These are phyloP conservation scores for Leccinellum rugosiceps DNA, from an alignment of 768 basidiomycete species.

Conservation along the genomic window DNA sequence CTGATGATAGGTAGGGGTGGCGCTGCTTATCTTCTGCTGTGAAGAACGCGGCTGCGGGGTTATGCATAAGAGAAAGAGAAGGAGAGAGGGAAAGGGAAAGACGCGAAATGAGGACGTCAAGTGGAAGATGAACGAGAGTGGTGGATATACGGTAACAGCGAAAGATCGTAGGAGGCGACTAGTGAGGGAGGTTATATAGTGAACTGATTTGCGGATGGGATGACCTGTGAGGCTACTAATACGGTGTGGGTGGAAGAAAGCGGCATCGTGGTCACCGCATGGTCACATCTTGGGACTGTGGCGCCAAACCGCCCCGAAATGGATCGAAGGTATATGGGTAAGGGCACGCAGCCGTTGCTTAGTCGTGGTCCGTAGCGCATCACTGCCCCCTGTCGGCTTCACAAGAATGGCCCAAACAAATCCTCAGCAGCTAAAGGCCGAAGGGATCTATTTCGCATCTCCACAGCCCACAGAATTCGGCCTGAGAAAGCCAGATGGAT, in stretches of 20 bases:
- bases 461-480: constrained; percentile 21
- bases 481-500: constrained; percentile 25
- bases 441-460: constrained; percentile 26
- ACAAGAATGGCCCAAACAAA: constrained; percentile 20
- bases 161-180: constrained; percentile 15
- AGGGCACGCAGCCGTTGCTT: constrained; percentile 25
- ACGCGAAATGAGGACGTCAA: constrained; percentile 2
- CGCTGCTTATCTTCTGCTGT: constrained; percentile 37
- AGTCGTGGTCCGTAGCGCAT: constrained; percentile 14
- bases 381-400: constrained; percentile 14
- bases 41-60: constrained; percentile 32
- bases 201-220: constrained; percentile 25
- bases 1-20: constrained; percentile 37
- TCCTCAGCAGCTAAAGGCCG: constrained; percentile 11
- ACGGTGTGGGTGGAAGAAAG: constrained; percentile 26
- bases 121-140: constrained; percentile 18
- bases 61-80: constrained; percentile 25
- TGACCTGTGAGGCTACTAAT: constrained; percentile 17
- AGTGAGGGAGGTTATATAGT: constrained; percentile 30
- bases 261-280: constrained; percentile 36
- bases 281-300: constrained; percentile 29
- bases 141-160: constrained; percentile 10
- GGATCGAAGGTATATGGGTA: constrained; percentile 25
- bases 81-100: background rate
- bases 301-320: constrained; percentile 30